Percentiles rank a stretch among this genome's conserved stretches.
phyloP scores from a whole-genome alignment of 257 asterid species.

The Ilex aquifolium region DNA sequence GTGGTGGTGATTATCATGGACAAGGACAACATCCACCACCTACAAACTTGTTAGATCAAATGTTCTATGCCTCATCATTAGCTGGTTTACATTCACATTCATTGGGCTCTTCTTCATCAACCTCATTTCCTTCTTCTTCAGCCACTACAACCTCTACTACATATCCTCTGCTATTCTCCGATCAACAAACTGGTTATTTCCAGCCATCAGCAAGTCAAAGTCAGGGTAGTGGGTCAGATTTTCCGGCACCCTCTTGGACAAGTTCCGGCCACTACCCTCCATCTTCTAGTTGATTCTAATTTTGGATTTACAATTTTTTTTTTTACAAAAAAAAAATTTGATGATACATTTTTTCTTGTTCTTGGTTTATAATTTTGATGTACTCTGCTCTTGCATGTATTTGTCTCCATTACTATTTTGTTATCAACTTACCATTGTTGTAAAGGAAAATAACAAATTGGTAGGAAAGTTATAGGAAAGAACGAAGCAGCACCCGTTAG shows the following conservation, averaged over 20 bases:
- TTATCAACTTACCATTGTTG: no score
- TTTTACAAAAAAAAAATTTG: neutral
- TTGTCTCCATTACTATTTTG: no score
- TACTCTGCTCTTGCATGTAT: neutral
- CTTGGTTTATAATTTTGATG: neutral
- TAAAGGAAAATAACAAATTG: no score
- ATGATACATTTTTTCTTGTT: neutral
- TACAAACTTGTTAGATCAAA: slow-evolving; percentile 33
- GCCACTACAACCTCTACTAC: slow-evolving; percentile 21
- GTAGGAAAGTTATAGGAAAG: no score
- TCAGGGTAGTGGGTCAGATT: slow-evolving; percentile 25
- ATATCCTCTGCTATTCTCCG: slow-evolving; percentile 42
- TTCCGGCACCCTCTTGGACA: slow-evolving; percentile 46
- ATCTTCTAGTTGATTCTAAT: slow-evolving; percentile 41
- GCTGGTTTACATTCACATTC: slow-evolving; percentile 42
- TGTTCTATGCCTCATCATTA: slow-evolving; percentile 44
- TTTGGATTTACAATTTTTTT: neutral
- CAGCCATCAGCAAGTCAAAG: slow-evolving; percentile 28
- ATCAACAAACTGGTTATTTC: slow-evolving; percentile 44
- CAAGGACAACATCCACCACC: slow-evolving; percentile 19
- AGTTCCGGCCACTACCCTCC: slow-evolving; percentile 41
- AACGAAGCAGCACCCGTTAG: no score
- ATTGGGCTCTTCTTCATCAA: slow-evolving; percentile 18
- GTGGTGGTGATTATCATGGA: slow-evolving; percentile 27
- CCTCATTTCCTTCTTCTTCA: slow-evolving; percentile 18